phyloP scores from a whole-genome alignment of 2,329 filamentous ascomycete genomes.

The Colletotrichum endophyticum region DNA sequence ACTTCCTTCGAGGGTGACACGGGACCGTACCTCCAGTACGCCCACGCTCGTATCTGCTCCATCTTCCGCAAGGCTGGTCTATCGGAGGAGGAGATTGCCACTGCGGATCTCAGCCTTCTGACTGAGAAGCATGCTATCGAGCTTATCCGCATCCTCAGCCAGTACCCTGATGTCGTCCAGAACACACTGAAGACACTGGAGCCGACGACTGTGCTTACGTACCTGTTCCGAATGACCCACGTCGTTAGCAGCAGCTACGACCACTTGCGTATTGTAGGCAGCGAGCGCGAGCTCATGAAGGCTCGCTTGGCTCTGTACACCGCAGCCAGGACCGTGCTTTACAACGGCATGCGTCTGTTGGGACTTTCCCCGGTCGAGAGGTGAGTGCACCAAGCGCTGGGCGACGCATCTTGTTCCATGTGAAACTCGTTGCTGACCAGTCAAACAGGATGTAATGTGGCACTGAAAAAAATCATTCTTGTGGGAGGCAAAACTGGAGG shows the following conservation, averaged over 20 bases:
- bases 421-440: constrained; percentile 5
- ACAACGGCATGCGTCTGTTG: constrained; percentile 83
- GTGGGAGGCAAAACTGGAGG: neutral
- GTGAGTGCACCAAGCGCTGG: constrained; percentile 2
- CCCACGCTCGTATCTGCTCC: constrained; percentile 73
- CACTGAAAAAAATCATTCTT: neutral
- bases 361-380: constrained; percentile 77
- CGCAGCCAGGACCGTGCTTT: constrained; percentile 74
- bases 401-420: neutral
- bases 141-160: constrained; percentile 76
- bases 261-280: constrained; percentile 81
- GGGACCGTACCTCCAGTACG: constrained; percentile 85
- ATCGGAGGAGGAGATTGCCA: constrained; percentile 60
- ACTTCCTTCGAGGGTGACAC: constrained; percentile 75
- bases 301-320: constrained; percentile 82
- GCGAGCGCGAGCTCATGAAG: constrained; percentile 72
- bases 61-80: constrained; percentile 64
- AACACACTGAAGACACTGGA: constrained; percentile 87
- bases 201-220: constrained; percentile 61
- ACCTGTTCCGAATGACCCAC: constrained; percentile 89
- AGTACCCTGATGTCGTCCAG: constrained; percentile 84
- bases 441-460: constrained; percentile 18
- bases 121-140: constrained; percentile 75
- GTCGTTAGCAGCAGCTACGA: constrained; percentile 81
- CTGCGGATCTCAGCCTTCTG: constrained; percentile 71